Base-by-base conservation (phyloP, 2,329 filamentous ascomycete genomes). In the Penicillium paneum region DNA sequence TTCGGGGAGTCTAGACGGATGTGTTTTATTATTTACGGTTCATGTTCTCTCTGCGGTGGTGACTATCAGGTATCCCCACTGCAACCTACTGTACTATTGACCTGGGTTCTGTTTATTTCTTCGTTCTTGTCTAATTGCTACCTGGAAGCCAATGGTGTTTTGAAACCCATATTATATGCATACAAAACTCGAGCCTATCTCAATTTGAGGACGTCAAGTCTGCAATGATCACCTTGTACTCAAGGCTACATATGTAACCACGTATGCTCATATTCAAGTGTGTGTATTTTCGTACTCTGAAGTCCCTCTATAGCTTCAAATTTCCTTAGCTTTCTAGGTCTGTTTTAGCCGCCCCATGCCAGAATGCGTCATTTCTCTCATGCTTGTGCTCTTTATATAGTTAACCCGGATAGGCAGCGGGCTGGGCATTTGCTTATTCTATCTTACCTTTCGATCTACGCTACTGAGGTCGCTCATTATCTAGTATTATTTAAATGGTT, bases 1-100 rank as follows among this genome's bases (percentile, higher is more conserved):
- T 80, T 62, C 80, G 79, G 65, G 72, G 68, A 58, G 74, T 82
- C 61, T 82, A 71, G 75, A 55, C 51, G 42, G 13, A 45, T 45
- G 58, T 56, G 48, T 47, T 48, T 38, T 42, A 24, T 51, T 42
- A 11, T 52, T 56, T 24, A 50, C 45, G 47, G 51, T 36, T 52
- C 58, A 54, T 47, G 42, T 40, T 52, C 41, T 48, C 49, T 53
- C 51, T 31, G 49, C 43, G 40, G 48, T 45, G 34, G 49, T 54
- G 47, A 50, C 28, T 44, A 41, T 55, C 35, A 54, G 43, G 54
- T 39, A 35, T 52, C 53, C 19, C 51, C 52, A 56, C 61, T 59
- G 60, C 54, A 56, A 59, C 54, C 49, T 60, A 63, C 52, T 68
- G 64, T 70, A 67, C 63, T 64, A 68, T 69, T 69, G 60, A 62